These are phyloP conservation scores for Epithele typhae DNA, from an alignment of 768 basidiomycete species.

Conservation along the genomic window DNA sequence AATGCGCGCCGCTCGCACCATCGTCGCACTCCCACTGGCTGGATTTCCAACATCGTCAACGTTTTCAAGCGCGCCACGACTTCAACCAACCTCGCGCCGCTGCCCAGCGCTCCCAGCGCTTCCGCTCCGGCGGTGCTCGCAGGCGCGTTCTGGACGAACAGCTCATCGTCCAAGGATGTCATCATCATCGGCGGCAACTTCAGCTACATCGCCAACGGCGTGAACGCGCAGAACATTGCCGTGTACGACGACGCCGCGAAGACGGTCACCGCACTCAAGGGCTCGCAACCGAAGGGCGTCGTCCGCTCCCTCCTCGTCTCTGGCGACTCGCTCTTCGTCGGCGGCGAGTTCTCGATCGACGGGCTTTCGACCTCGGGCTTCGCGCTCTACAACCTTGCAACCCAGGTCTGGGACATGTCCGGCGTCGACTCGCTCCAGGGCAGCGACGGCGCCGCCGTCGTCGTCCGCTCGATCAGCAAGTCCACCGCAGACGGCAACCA, in stretches of 20 bases:
- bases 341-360: constrained; percentile 73
- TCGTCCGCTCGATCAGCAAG: constrained; percentile 68
- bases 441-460: constrained; percentile 45
- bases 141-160: constrained; percentile 88
- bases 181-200: constrained; percentile 92
- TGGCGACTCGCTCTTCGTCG: constrained; percentile 68
- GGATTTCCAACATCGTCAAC: constrained; percentile 44
- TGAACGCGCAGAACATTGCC: constrained; percentile 52
- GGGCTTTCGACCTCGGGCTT: constrained; percentile 62
- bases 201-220: constrained; percentile 43
- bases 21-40: constrained; percentile 34
- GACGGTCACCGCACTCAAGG: constrained; percentile 49
- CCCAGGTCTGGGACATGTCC: constrained; percentile 56
- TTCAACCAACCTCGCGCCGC: constrained; percentile 35
- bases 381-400: constrained; percentile 72
- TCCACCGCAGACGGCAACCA: constrained; percentile 55
- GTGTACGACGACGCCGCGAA: constrained; percentile 60
- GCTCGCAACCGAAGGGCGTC: constrained; percentile 65
- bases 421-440: constrained; percentile 59
- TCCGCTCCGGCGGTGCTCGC: constrained; percentile 79
- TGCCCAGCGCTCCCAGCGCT: constrained; percentile 53
- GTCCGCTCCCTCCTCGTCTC: constrained; percentile 76
- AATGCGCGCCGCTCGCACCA: constrained; percentile 36
- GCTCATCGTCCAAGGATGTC: constrained; percentile 56
- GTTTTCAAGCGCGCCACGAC: constrained; percentile 52